Conservation (phyloP, 352 stramenopile species). For the Phytopythium chamaehyphon region DNA sequence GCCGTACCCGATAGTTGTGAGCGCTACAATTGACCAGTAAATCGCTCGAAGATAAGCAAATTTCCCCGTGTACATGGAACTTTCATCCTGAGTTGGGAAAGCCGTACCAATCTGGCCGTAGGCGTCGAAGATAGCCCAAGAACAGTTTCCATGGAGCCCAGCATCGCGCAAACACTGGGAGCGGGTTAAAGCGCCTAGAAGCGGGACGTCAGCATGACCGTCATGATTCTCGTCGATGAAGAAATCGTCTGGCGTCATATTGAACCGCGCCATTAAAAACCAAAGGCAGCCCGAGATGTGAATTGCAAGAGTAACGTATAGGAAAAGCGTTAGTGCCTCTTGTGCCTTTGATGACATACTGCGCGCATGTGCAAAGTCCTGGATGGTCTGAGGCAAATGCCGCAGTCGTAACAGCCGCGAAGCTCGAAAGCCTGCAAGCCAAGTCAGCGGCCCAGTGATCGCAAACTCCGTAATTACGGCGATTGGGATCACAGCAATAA, state of each 20-base stretch:
- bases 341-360: conserved; percentile 61
- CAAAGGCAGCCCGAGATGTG: conserved; percentile 65
- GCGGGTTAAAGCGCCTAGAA: conserved; percentile 20
- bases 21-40: conserved; percentile 69
- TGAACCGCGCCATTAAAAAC: conserved; percentile 73
- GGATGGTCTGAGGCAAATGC: conserved; percentile 43
- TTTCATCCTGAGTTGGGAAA: conserved; percentile 27
- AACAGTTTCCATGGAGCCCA: conserved; percentile 54
- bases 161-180: conserved; percentile 41
- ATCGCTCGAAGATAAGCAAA: conserved; percentile 70
- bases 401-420: conserved; percentile 46
- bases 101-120: conserved; percentile 55
- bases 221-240: not conserved
- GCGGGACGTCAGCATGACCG: not conserved
- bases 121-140: conserved; percentile 64
- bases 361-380: conserved; percentile 49
- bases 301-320: conserved; percentile 61
- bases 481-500: conserved; percentile 54
- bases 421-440: conserved; percentile 40
- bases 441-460: conserved; percentile 27
- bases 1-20: conserved; percentile 75
- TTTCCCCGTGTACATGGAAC: conserved; percentile 41
- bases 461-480: conserved; percentile 49
- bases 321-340: conserved; percentile 43
- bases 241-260: conserved; percentile 28